A percentile compares a stretch with the other conserved stretches of the same genome.
These are phyloP conservation scores for Termitomyces titanicus DNA, from an alignment of 768 basidiomycete genomes.

Conservation along the genomic window DNA sequence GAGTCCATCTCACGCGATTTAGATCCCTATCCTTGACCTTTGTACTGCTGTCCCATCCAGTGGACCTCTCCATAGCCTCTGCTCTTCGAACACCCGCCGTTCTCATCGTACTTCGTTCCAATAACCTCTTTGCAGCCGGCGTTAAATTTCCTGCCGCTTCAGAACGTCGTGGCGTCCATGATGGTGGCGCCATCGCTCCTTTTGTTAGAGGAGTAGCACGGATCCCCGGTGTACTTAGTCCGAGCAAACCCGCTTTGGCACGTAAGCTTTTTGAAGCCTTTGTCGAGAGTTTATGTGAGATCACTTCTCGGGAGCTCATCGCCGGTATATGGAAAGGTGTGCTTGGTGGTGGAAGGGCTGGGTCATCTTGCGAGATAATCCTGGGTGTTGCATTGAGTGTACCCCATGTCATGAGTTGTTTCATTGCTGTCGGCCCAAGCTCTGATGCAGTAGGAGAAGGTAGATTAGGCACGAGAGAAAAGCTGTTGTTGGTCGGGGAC, in stretches of 20 bases:
- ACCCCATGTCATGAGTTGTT: slow-evolving; percentile 98
- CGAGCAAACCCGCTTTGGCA: slow-evolving; percentile 66
- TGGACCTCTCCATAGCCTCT: slow-evolving; percentile 59
- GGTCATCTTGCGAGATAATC: slow-evolving; percentile 66
- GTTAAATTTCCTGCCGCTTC: slow-evolving; percentile 75
- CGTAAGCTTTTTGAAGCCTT: slow-evolving; percentile 80
- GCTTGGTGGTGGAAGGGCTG: slow-evolving; percentile 38
- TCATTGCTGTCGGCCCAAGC: slow-evolving; percentile 78
- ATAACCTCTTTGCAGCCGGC: slow-evolving; percentile 76
- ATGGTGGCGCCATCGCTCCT: slow-evolving; percentile 75
- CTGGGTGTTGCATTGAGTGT: slow-evolving; percentile 91
- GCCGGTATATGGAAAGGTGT: slow-evolving; percentile 79
- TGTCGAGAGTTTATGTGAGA: slow-evolving; percentile 79
- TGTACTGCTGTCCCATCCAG: slow-evolving; percentile 50
- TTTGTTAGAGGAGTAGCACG: slow-evolving; percentile 33
- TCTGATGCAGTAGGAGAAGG: slow-evolving; percentile 86
- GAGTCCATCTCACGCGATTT: slow-evolving; percentile 73
- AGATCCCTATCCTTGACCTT: slow-evolving; percentile 58
- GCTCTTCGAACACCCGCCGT: slow-evolving; percentile 59
- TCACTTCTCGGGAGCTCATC: slow-evolving; percentile 72
- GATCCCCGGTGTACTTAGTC: slow-evolving; percentile 36
- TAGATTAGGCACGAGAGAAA: slow-evolving; percentile 77
- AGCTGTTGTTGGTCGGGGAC: slow-evolving; percentile 51
- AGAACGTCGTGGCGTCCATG: slow-evolving; percentile 72
- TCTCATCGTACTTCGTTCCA: slow-evolving; percentile 70